Evolutionary conservation across 2,329 filamentous ascomycete genomes (phyloP), one percentile per base, ranked within the genome.

Genomic region (Hansfordia pulvinata): DNA sequence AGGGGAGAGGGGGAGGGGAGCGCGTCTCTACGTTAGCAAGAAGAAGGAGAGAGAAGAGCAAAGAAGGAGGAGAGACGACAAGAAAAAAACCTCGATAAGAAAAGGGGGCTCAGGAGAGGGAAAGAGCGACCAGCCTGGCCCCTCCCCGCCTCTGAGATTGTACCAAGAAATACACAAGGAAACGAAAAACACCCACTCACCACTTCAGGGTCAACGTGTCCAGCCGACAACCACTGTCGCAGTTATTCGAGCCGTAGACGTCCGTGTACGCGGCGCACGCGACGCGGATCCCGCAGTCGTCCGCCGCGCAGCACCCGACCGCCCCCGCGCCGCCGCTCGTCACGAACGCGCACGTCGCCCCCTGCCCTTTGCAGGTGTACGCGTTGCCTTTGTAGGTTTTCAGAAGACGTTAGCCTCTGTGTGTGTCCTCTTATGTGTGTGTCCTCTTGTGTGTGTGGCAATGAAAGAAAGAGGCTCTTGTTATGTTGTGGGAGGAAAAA

Each of bases 141-240:
- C n/a, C n/a, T n/a, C n/a, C n/a, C n/a, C n/a, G n/a, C n/a, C n/a
- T n/a, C n/a, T n/a, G n/a, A n/a, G n/a, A n/a, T n/a, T n/a, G n/a
- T n/a, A n/a, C n/a, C n/a, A n/a, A n/a, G n/a, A n/a, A n/a, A n/a
- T n/a, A n/a, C n/a, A n/a, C n/a, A n/a, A n/a, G n/a, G n/a, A n/a
- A n/a, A n/a, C n/a, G n/a, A n/a, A n/a, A n/a, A n/a, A n/a, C n/a
- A n/a, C n/a, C n/a, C 20, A 39, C 46, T 31, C 44, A 64, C 61
- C 62, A 66, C 41, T 66, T 65, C 19, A 58, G 33, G 8, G 54
- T 62, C 19, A 41, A 49, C 2, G 42, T 43, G 29, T 64, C 55
- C 11, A 46, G 38, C 12, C 46, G 32, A 30, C 61, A 65, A 8
- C 45, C 49, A 25, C 48, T 35, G 28, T 56, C 46, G 32, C 62